Conservation (phyloP, 2,329 filamentous ascomycete species). For the Colletotrichum eremochloae region DNA sequence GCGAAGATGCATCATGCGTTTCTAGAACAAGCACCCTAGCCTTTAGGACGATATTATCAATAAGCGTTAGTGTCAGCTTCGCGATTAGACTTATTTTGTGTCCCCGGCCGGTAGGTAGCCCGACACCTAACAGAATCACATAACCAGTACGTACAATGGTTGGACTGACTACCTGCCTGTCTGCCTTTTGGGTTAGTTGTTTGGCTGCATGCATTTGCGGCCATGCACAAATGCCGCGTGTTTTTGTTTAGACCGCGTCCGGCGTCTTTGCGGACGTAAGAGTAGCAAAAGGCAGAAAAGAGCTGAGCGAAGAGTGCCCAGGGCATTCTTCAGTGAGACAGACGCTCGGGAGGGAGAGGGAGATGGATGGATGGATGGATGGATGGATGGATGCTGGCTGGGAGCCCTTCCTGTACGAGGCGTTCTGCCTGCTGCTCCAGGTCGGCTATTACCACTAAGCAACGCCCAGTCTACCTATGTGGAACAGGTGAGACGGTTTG, state of each 20-base stretch:
- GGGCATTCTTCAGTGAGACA: conserved; percentile 38
- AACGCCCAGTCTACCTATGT: conserved; percentile 6
- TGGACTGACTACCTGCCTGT: no score
- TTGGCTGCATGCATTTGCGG: no score
- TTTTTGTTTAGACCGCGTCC: not conserved
- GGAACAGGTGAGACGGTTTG: conserved; percentile 13
- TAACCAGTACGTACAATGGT: conserved; percentile 29
- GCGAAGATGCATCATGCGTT: conserved; percentile 18
- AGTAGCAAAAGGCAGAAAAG: not conserved
- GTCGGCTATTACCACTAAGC: conserved; percentile 1
- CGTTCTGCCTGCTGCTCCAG: conserved; percentile 11
- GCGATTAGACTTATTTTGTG: conserved; percentile 14
- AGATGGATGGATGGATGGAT: no score
- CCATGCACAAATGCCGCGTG: not conserved
- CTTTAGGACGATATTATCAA: conserved; percentile 23
- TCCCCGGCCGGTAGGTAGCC: conserved; percentile 4
- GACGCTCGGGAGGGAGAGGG: conserved; percentile 9
- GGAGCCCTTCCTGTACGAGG: not conserved
- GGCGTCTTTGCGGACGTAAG: no score
- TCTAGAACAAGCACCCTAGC: conserved; percentile 33
- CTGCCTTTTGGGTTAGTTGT: no score
- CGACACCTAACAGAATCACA: conserved; percentile 35
- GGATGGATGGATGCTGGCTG: conserved; percentile 1
- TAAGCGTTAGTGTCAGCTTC: conserved; percentile 22
- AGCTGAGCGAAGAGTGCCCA: not conserved